Conservation (phyloP, 225 moss, liverwort and hornwort genomes). For the Takakia lepidozioides region DNA sequence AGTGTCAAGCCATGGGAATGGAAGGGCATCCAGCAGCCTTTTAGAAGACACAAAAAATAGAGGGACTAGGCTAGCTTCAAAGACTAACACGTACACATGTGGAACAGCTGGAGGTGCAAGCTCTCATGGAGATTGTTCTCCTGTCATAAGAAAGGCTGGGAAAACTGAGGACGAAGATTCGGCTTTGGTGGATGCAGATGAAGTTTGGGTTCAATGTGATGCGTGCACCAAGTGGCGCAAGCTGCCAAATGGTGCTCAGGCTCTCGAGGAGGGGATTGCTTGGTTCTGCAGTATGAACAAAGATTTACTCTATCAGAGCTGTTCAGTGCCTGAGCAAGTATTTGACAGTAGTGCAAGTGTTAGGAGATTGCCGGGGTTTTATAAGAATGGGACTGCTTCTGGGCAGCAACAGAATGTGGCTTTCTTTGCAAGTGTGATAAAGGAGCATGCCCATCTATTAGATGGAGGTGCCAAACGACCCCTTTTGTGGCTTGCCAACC, state of each 20-base stretch:
- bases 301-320: slow-evolving; percentile 61
- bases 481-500: slow-evolving; percentile 65
- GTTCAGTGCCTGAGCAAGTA: slow-evolving; percentile 61
- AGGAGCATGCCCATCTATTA: slow-evolving; percentile 59
- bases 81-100: no score
- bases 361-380: slow-evolving; percentile 79
- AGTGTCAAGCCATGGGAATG: no score
- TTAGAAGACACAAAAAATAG: no score
- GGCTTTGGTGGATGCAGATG: slow-evolving; percentile 43
- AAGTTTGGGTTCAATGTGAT: slow-evolving; percentile 90
- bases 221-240: slow-evolving; percentile 97
- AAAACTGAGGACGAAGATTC: not conserved
- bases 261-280: slow-evolving; percentile 56
- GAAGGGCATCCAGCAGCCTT: no score
- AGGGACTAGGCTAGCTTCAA: no score
- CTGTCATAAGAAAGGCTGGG: slow-evolving; percentile 11
- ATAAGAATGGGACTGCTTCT: slow-evolving; percentile 37
- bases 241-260: slow-evolving; percentile 42
- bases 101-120: no score
- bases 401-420: slow-evolving; percentile 62
- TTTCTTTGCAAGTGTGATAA: slow-evolving; percentile 77
- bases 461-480: slow-evolving; percentile 54
- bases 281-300: slow-evolving; percentile 99
- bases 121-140: no score
- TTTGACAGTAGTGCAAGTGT: slow-evolving; percentile 56